Percentiles rank a stretch among this genome's conserved stretches.
Conservation (phyloP, 768 basidiomycete genomes). For the Crassisporium funariophilum region DNA sequence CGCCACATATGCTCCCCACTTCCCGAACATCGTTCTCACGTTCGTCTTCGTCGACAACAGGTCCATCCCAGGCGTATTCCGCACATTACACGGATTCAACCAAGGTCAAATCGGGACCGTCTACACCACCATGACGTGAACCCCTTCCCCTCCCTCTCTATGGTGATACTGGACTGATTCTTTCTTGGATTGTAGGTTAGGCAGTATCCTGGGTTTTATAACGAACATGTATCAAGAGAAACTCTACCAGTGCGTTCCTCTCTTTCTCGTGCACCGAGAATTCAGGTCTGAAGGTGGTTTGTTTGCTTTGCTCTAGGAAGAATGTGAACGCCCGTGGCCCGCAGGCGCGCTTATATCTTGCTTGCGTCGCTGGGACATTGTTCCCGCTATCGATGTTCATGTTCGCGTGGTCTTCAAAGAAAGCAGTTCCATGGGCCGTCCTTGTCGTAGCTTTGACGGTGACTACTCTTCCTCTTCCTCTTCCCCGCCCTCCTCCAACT, state of each 20-base stretch:
- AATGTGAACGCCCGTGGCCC: slow-evolving; percentile 27
- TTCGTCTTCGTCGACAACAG: slow-evolving; percentile 33
- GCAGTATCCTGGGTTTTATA: slow-evolving; percentile 45
- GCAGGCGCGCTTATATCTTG: slow-evolving; percentile 57
- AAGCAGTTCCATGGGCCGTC: slow-evolving; percentile 59
- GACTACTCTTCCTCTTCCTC: background rate
- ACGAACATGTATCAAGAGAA: slow-evolving; percentile 48
- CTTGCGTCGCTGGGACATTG: slow-evolving; percentile 48
- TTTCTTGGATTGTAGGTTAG: slow-evolving; percentile 41
- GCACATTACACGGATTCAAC: slow-evolving; percentile 56
- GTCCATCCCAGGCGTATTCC: slow-evolving; percentile 60
- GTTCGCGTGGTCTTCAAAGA: slow-evolving; percentile 64
- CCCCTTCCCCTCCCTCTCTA: slow-evolving; percentile 5
- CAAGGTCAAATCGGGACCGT: slow-evolving; percentile 58
- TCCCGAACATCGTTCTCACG: background rate
- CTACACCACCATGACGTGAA: slow-evolving; percentile 57
- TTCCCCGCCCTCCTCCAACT: background rate
- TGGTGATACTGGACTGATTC: slow-evolving; percentile 3
- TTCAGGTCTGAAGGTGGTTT: background rate
- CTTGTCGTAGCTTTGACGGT: slow-evolving; percentile 51
- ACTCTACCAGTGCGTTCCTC: slow-evolving; percentile 47
- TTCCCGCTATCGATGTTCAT: slow-evolving; percentile 64
- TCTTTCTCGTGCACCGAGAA: background rate
- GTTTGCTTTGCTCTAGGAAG: slow-evolving; percentile 19
- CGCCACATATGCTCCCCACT: slow-evolving; percentile 33